A percentile compares a stretch with the other conserved stretches of the same genome.
These are phyloP conservation scores for Plasmopara muralis DNA, from an alignment of 352 stramenopile species.

Conservation along the genomic window DNA sequence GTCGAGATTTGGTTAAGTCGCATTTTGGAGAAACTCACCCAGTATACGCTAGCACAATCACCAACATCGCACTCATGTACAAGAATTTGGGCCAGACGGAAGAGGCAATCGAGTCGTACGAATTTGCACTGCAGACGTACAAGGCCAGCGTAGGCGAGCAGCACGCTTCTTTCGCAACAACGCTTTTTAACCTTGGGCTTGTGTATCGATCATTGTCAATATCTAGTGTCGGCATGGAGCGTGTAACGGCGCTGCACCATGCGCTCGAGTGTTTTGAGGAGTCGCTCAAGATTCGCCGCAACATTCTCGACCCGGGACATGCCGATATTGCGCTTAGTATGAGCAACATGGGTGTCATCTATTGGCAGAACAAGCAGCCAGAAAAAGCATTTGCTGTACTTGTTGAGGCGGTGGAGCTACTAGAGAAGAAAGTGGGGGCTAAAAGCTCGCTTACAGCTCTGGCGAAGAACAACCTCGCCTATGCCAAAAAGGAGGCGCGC, in stretches of 20 bases:
- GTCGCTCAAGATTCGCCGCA: conserved; percentile 62
- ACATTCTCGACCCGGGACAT: conserved; percentile 65
- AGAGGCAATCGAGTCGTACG: conserved; percentile 73
- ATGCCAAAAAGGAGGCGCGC: conserved; percentile 67
- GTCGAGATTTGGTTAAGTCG: conserved; percentile 57
- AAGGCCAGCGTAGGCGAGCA: conserved; percentile 73
- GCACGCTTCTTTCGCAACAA: conserved; percentile 79
- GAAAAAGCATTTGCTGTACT: conserved; percentile 61
- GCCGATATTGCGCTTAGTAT: conserved; percentile 74
- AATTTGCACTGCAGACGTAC: conserved; percentile 74
- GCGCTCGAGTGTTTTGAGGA: conserved; percentile 77
- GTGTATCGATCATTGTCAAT: conserved; percentile 64
- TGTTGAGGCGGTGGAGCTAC: conserved; percentile 44
- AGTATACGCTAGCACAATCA: conserved; percentile 79
- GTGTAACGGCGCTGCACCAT: conserved; percentile 51
- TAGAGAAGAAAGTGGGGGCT: conserved; percentile 54
- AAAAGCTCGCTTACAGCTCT: conserved; percentile 61
- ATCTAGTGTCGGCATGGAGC: conserved; percentile 57
- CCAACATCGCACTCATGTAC: conserved; percentile 85
- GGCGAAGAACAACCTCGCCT: conserved; percentile 81
- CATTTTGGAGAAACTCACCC: conserved; percentile 77
- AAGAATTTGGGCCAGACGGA: conserved; percentile 76
- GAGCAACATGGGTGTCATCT: conserved; percentile 76
- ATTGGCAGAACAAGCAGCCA: conserved; percentile 77
- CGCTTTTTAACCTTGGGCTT: conserved; percentile 73